Percentiles rank a stretch among this genome's conserved stretches.
Evolutionary conservation across 345 rosid genomes (phyloP).

Genomic region (Kernera saxatilis): DNA sequence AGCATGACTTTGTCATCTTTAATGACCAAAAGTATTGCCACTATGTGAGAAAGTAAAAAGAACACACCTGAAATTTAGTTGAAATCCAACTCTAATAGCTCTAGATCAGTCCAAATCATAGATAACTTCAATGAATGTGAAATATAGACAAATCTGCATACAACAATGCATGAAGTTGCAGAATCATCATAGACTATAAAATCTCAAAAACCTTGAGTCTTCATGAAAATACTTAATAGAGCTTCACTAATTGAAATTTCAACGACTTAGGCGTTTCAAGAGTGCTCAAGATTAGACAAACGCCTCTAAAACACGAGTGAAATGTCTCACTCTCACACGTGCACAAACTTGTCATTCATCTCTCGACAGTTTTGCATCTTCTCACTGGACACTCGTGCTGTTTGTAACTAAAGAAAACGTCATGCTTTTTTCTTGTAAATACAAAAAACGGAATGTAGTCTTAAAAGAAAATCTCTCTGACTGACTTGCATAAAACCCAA

Average conservation of each 20-base stretch:
- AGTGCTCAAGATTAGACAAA: no score
- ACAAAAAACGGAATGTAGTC: background rate
- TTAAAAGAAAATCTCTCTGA: background rate
- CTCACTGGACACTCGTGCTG: background rate
- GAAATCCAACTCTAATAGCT: background rate
- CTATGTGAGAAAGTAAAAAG: background rate
- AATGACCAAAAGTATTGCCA: background rate
- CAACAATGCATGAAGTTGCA: background rate
- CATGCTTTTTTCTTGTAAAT: background rate
- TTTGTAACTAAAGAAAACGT: background rate
- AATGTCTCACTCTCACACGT: background rate
- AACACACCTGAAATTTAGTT: background rate
- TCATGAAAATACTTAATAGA: background rate
- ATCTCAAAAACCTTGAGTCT: no score
- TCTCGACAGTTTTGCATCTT: background rate
- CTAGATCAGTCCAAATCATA: background rate
- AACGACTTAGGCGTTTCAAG: no score
- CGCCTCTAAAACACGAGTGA: background rate
- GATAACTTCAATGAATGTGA: background rate
- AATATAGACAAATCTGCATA: background rate
- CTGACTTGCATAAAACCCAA: conserved; percentile 13
- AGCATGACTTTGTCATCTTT: background rate
- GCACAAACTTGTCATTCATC: background rate
- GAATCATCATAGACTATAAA: no score
- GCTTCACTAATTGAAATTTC: no score